Percentiles rank a stretch among this genome's conserved stretches.
These are phyloP conservation scores for Cucurbita ficifolia DNA, from an alignment of 306 rosid genomes.

Conservation along the genomic window DNA sequence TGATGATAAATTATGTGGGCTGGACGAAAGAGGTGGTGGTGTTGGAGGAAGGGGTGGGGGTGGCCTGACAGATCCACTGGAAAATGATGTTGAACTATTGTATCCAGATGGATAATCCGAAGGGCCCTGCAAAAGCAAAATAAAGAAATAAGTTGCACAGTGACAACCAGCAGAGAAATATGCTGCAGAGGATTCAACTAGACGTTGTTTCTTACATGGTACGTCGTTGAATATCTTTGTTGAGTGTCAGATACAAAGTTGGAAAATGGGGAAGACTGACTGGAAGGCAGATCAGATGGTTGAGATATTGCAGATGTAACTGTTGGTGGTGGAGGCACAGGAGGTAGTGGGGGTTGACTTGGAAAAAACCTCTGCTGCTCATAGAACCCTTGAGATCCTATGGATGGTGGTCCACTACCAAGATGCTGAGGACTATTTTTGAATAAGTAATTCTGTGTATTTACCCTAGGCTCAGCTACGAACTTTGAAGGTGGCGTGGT, in stretches of 20 bases:
- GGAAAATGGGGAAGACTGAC: constrained; percentile 45
- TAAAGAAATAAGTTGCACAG: neutral
- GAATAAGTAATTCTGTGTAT: constrained; percentile 36
- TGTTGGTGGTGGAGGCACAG: constrained; percentile 81
- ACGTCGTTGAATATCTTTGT: constrained; percentile 30
- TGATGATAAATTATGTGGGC: constrained; percentile 45
- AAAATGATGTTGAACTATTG: constrained; percentile 35
- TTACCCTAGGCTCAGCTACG: constrained; percentile 43
- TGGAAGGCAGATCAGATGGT: constrained; percentile 39
- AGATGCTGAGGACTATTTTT: constrained; percentile 60
- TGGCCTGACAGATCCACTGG: constrained; percentile 58
- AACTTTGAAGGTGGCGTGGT: constrained; percentile 41
- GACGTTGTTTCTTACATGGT: constrained; percentile 35
- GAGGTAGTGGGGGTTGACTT: constrained; percentile 94
- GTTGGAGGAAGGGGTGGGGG: constrained; percentile 98
- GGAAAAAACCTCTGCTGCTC: constrained; percentile 62
- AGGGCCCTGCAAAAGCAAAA: constrained; percentile 42
- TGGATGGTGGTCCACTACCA: constrained; percentile 33
- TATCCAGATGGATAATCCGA: constrained; percentile 52
- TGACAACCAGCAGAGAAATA: constrained; percentile 8
- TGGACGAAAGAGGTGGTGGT: constrained; percentile 75
- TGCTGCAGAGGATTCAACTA: neutral
- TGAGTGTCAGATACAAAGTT: constrained; percentile 47
- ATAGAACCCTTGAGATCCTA: constrained; percentile 64
- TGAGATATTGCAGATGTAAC: constrained; percentile 44